Conservation (phyloP, 306 rosid species). For the Vigna trinervia region DNA sequence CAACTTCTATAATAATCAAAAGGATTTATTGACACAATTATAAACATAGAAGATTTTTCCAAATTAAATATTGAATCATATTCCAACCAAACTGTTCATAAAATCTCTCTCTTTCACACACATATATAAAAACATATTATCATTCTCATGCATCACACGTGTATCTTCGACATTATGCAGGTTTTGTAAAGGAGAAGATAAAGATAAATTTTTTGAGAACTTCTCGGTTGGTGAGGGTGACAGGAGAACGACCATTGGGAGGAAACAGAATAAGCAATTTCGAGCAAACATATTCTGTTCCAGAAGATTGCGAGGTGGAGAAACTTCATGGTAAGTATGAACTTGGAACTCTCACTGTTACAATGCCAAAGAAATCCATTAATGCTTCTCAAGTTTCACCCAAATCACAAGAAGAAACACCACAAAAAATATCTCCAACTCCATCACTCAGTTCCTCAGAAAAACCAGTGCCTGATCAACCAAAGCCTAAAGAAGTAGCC, state of each 20-base stretch:
- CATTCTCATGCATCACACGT: background rate
- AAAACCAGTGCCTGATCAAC: background rate
- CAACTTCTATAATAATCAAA: no score
- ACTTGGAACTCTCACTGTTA: conserved; percentile 52
- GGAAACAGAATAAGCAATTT: conserved; percentile 53
- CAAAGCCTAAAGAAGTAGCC: background rate
- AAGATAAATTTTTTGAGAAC: conserved; percentile 34
- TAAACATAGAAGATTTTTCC: no score
- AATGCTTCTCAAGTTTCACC: conserved; percentile 10
- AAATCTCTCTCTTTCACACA: background rate
- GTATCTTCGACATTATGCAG: conserved; percentile 34
- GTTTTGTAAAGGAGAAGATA: conserved; percentile 58
- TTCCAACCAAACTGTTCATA: background rate
- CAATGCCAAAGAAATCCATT: conserved; percentile 56
- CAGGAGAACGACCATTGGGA: conserved; percentile 56
- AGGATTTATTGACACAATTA: no score
- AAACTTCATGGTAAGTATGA: conserved; percentile 51
- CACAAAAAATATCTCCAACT: conserved; percentile 22
- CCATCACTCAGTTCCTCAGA: conserved; percentile 22
- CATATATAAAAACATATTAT: background rate
- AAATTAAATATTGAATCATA: background rate
- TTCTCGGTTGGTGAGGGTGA: conserved; percentile 22
- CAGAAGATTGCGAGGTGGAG: conserved; percentile 35
- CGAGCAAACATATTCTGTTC: conserved; percentile 47
- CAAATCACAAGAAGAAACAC: conserved; percentile 14